A percentile compares a stretch with the other conserved stretches of the same genome.
Evolutionary conservation across 768 basidiomycete species (phyloP).

Genomic region (Suillus variegatus): DNA sequence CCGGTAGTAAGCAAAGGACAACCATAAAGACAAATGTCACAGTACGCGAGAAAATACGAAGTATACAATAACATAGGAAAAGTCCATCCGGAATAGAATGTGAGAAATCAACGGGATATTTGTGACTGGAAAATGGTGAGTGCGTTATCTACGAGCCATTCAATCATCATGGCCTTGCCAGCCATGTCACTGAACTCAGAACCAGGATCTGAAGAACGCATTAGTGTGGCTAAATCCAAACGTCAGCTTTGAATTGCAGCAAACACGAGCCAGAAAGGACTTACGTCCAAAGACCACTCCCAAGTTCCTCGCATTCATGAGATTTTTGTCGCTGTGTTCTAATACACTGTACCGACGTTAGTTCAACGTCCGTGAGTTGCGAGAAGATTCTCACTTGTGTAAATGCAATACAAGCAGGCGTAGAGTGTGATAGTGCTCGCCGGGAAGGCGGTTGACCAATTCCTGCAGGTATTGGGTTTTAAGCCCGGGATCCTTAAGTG

Average conservation of each 20-base stretch:
- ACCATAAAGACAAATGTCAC: background rate
- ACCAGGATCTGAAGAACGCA: conserved; percentile 83
- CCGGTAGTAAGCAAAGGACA: background rate
- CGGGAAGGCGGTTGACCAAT: conserved; percentile 76
- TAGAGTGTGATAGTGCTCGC: conserved; percentile 86
- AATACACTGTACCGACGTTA: conserved; percentile 46
- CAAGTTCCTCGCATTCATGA: conserved; percentile 94
- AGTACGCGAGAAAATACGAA: conserved; percentile 13
- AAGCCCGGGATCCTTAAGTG: conserved; percentile 59
- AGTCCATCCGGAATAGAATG: conserved; percentile 10
- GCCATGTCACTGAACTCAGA: conserved; percentile 98
- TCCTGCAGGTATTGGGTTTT: conserved; percentile 66
- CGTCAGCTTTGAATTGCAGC: conserved; percentile 7
- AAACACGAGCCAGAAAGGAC: conserved; percentile 27
- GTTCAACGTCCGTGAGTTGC: background rate
- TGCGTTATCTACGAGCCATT: conserved; percentile 94
- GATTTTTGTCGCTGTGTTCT: conserved; percentile 68
- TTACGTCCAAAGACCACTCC: conserved; percentile 98
- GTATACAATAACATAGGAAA: conserved; percentile 31
- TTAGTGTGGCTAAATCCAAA: conserved; percentile 75
- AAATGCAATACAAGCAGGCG: conserved; percentile 84
- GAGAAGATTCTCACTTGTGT: conserved; percentile 57
- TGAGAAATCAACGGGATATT: conserved; percentile 16
- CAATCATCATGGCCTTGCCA: conserved; percentile 88
- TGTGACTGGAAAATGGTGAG: conserved; percentile 45